These are phyloP conservation scores for Scutellaria minor DNA, from an alignment of 257 asterid species.

Conservation along the genomic window DNA sequence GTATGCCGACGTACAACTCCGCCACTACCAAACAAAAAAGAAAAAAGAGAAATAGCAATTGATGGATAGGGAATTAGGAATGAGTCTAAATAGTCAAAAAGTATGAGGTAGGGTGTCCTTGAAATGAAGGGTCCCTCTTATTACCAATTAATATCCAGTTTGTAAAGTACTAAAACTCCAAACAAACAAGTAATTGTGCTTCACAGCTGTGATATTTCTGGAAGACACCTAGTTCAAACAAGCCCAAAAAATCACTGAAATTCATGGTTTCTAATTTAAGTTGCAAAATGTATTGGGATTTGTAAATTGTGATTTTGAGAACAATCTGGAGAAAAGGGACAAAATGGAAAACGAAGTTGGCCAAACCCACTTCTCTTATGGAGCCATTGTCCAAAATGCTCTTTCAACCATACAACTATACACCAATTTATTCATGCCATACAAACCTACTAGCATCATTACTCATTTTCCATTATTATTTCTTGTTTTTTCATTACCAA, in stretches of 20 bases:
- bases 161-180: not conserved
- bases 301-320: not conserved
- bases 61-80: not conserved
- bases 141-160: slow-evolving; percentile 25
- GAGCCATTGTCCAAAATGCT: too few relatives aligned
- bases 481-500: not conserved
- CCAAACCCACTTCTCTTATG: too few relatives aligned
- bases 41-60: slow-evolving; percentile 2
- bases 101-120: not conserved
- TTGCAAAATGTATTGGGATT: not conserved
- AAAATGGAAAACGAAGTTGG: not conserved
- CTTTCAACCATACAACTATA: too few relatives aligned
- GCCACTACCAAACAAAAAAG: not conserved
- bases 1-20: not conserved
- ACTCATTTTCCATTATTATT: not conserved
- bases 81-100: slow-evolving; percentile 23
- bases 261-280: slow-evolving; percentile 4
- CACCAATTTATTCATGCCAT: too few relatives aligned
- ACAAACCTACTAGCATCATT: too few relatives aligned
- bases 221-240: slow-evolving; percentile 10
- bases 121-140: slow-evolving; percentile 32
- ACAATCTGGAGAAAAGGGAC: slow-evolving; percentile 7
- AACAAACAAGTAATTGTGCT: slow-evolving; percentile 12
- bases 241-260: not conserved
- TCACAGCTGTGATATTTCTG: slow-evolving; percentile 47